Conservation (phyloP, 805 yeast species). For the Candida ovalis region DNA sequence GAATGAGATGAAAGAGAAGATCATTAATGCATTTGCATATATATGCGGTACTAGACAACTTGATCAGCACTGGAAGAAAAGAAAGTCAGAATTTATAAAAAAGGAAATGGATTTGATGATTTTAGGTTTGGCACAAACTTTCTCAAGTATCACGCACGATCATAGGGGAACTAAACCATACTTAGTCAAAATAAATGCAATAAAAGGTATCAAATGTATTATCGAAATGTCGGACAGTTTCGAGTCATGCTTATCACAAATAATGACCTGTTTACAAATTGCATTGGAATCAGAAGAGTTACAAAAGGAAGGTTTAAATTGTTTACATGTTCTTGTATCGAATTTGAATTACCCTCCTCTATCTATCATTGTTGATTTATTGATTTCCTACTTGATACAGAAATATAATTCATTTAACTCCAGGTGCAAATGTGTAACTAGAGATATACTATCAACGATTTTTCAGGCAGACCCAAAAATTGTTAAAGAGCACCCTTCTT, state of each 20-base stretch:
- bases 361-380: slow-evolving; percentile 65
- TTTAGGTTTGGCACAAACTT: slow-evolving; percentile 71
- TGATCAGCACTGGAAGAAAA: slow-evolving; percentile 20
- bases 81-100: slow-evolving; percentile 33
- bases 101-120: slow-evolving; percentile 53
- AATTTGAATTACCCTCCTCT: slow-evolving; percentile 55
- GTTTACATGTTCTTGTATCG: slow-evolving; percentile 62
- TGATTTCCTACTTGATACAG: slow-evolving; percentile 70
- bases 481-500: slow-evolving; percentile 43
- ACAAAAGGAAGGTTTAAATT: slow-evolving; percentile 56
- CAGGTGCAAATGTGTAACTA: slow-evolving; percentile 48
- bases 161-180: slow-evolving; percentile 67
- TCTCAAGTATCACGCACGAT: slow-evolving; percentile 77
- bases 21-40: slow-evolving; percentile 39
- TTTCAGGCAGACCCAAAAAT: slow-evolving; percentile 32
- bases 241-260: slow-evolving; percentile 67
- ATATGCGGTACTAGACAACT: slow-evolving; percentile 20
- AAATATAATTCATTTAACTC: slow-evolving; percentile 52
- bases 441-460: slow-evolving; percentile 41
- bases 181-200: slow-evolving; percentile 64
- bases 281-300: slow-evolving; percentile 63
- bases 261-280: slow-evolving; percentile 80
- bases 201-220: slow-evolving; percentile 70
- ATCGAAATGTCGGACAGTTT: slow-evolving; percentile 45
- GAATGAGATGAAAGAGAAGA: slow-evolving; percentile 24